Base-by-base conservation (phyloP, 192 early-diverging fungal genomes). In the Rhizoclosmatium sp. region DNA sequence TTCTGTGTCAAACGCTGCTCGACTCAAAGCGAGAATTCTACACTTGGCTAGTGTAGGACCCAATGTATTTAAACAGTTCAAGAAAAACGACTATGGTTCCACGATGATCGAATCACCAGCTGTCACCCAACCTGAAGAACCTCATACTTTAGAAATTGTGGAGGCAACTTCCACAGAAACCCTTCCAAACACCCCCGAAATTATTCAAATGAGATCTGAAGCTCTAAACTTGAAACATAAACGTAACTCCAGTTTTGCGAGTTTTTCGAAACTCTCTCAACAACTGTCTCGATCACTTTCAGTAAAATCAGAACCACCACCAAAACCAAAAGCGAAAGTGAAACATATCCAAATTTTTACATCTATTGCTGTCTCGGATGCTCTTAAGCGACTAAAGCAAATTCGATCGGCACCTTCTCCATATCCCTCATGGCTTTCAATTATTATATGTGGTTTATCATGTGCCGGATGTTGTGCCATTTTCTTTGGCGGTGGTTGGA, bases 401-500 rank as follows among this genome's bases (percentile, higher is more conserved):
- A 83, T 83, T 23, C 72, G 78, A 4, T 44, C 59, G 4, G 66
- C 79, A n/a, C 71, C 78, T n/a, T 66, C 78, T 39, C 75, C 41
- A 23, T 83, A 83, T 48, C 82, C 82, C 10, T 71, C 59, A 69
- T 83, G 82, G 82, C 31, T 65, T 12, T 79, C 78, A 42, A 54
- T 71, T 48, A 5, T 79, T n/a, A 56, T 80, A 5, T 51, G 66
- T 44, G 82, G 82, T 14, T 14, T 80, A n/a, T 56, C 70, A 9
- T 45, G 45, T 39, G 82, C 65, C 7, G 77, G 82, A 47, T 74
- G 65, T 45, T 54, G 66, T 9, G 82, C 78, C 10, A 73, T 83
- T 21, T 83, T 83, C 47, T 83, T 83, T 62, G 74, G 74, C 3
- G 82, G 82, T 5, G 78, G 78, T 10, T 83, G 82, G 82, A 45